Evolutionary conservation across 2,329 filamentous ascomycete genomes (phyloP).

Genomic region (Sclerotinia nivalis): DNA sequence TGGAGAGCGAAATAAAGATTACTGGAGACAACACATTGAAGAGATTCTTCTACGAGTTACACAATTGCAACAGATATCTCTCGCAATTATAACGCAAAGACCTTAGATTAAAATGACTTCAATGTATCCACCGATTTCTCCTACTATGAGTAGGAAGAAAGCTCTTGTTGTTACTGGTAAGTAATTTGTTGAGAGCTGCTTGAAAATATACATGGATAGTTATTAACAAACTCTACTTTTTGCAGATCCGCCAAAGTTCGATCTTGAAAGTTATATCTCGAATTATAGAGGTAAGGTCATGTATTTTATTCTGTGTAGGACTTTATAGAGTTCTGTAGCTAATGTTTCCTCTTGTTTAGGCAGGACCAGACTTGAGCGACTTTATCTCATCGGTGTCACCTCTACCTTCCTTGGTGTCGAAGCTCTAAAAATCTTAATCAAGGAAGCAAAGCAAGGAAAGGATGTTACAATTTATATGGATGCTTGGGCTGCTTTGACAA

Average conservation of each 20-base stretch:
- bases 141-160: conserved; percentile 29
- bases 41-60: not conserved
- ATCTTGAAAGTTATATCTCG: conserved; percentile 84
- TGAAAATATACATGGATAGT: not conserved
- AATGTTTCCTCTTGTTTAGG: conserved; percentile 52
- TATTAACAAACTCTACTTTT: conserved; percentile 19
- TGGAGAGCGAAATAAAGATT: not conserved
- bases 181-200: not conserved
- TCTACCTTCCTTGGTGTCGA: conserved; percentile 77
- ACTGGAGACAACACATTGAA: not conserved
- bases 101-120: conserved; percentile 12
- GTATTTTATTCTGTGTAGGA: not conserved
- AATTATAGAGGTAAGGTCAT: conserved; percentile 74
- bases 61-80: not conserved
- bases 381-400: conserved; percentile 76
- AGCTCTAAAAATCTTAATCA: conserved; percentile 74
- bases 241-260: conserved; percentile 69
- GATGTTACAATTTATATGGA: conserved; percentile 72
- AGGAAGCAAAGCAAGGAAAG: conserved; percentile 72
- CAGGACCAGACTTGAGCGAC: conserved; percentile 75
- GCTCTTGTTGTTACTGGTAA: conserved; percentile 30
- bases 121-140: conserved; percentile 20
- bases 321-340: conserved; percentile 13
- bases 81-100: not conserved
- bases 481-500: conserved; percentile 64